Evolutionary conservation across 257 asterid species (phyloP).

Genomic region (Nyctanthes arbortristis): DNA sequence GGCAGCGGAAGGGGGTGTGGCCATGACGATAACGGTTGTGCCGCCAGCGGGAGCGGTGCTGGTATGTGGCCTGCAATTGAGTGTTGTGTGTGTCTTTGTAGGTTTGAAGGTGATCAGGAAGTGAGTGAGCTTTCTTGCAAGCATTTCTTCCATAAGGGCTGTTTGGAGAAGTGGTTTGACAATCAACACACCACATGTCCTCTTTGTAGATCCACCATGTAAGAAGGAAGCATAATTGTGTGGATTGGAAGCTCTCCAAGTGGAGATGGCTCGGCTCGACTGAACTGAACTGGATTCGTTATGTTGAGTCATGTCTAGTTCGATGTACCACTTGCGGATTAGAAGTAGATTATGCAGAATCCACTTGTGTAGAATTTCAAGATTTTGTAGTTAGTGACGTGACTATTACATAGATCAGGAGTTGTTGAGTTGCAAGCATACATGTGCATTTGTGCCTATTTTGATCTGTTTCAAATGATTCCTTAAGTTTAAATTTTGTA

Average conservation of each 20-base stretch:
- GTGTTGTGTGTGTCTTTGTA: constrained; percentile 57
- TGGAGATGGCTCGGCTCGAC: background rate
- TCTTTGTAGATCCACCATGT: constrained; percentile 55
- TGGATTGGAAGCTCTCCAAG: background rate
- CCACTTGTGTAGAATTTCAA: background rate
- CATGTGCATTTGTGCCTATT: no score
- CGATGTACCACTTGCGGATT: background rate
- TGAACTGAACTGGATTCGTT: background rate
- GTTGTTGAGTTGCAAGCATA: background rate
- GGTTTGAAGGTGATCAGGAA: constrained; percentile 49
- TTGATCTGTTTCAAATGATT: no score
- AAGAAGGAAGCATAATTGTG: background rate
- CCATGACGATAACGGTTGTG: background rate
- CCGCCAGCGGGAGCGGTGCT: background rate
- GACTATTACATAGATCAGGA: background rate
- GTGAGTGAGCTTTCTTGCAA: constrained; percentile 69
- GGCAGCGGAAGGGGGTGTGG: background rate
- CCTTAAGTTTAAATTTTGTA: no score
- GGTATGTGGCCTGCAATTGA: constrained; percentile 13
- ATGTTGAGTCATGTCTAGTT: background rate
- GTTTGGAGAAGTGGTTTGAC: constrained; percentile 65
- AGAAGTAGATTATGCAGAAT: background rate
- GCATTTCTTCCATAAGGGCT: constrained; percentile 65
- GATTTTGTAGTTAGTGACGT: background rate
- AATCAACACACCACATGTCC: constrained; percentile 60